Conservation (phyloP, 2,329 filamentous ascomycete genomes). For the Aspergillus latus region DNA sequence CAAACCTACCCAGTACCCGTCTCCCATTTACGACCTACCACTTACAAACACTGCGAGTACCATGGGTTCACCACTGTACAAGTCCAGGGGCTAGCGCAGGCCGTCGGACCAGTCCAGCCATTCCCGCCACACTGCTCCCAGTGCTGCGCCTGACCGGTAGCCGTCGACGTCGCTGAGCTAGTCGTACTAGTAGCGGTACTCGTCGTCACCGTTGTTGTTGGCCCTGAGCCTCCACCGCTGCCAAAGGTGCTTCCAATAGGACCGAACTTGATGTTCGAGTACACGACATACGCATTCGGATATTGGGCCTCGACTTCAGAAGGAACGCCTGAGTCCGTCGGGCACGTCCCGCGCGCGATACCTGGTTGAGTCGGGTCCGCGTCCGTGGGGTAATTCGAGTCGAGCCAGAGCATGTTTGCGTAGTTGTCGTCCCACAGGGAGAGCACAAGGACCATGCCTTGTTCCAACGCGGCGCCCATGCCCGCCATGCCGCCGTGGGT, state of each 20-base stretch:
- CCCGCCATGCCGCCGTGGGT: conserved; percentile 56
- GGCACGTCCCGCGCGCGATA: conserved; percentile 56
- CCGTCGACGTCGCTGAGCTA: conserved; percentile 10
- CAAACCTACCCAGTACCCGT: no score
- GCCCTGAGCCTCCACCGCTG: conserved; percentile 1
- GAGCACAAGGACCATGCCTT: conserved; percentile 66
- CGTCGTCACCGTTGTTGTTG: no score
- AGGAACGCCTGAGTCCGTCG: conserved; percentile 54
- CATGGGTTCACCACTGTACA: conserved; percentile 36
- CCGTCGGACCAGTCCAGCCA: conserved; percentile 35
- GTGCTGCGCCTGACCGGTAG: conserved; percentile 21
- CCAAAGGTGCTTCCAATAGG: conserved; percentile 55
- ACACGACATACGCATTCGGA: conserved; percentile 54
- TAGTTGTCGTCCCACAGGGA: conserved; percentile 64
- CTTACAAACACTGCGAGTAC: conserved; percentile 42
- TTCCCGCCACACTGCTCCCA: conserved; percentile 37
- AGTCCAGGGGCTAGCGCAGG: conserved; percentile 34
- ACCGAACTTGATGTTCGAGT: conserved; percentile 62
- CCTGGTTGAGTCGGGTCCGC: conserved; percentile 47
- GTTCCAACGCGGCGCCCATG: conserved; percentile 56
- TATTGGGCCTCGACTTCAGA: conserved; percentile 48
- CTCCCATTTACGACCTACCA: no score
- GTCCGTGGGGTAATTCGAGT: conserved; percentile 61
- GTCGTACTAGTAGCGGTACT: conserved; percentile 2
- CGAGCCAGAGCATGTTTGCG: conserved; percentile 72